A percentile compares a stretch with the other conserved stretches of the same genome.
Conservation (phyloP, 148 eudicot species). For the Simmondsia chinensis region DNA sequence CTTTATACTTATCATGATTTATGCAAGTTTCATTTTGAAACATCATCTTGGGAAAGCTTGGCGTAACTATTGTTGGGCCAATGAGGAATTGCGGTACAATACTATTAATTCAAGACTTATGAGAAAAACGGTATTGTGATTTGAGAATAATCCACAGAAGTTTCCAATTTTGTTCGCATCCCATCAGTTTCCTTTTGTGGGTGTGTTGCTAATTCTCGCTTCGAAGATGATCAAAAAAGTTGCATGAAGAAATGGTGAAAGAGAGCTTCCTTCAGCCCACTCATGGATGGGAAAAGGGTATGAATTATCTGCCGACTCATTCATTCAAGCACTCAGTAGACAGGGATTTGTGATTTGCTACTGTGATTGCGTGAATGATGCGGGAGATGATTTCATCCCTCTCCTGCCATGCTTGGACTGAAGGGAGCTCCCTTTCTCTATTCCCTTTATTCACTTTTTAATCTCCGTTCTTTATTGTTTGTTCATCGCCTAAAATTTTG, state of each 20-base stretch:
- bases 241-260: constrained; percentile 31
- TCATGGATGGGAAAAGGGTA: constrained; percentile 64
- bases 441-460: constrained; percentile 12
- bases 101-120: no score
- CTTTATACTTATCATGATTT: no score
- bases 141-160: no score
- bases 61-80: no score
- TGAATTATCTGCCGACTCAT: constrained; percentile 99
- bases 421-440: constrained; percentile 98
- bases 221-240: not conserved
- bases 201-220: not conserved
- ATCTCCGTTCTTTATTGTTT: not conserved
- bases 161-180: not conserved
- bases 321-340: constrained; percentile 87
- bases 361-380: constrained; percentile 99
- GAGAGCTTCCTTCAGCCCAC: constrained; percentile 99
- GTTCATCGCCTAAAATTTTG: no score
- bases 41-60: no score
- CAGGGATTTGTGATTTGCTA: constrained; percentile 23
- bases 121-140: no score
- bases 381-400: constrained; percentile 95
- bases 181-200: not conserved
- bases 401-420: constrained; percentile 98
- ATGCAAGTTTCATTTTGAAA: no score
- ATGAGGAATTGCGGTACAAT: no score